A percentile compares a stretch with the other conserved stretches of the same genome.
Conservation (phyloP, 441 rosid species). For the Capsella rubella region DNA sequence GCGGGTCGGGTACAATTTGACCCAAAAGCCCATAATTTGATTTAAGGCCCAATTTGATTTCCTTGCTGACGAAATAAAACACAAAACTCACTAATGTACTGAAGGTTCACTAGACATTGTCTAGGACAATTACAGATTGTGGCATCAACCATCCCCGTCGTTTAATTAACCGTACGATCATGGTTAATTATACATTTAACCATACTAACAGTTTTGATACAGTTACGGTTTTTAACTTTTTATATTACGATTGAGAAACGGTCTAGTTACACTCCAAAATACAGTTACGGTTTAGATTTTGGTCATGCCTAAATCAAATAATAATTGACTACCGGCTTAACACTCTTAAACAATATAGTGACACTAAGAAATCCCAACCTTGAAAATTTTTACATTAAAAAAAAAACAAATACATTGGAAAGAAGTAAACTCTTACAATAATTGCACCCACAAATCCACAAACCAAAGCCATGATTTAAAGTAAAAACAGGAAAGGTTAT, state of each 20-base stretch:
- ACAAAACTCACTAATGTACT: no score
- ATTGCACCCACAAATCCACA: constrained; percentile 36
- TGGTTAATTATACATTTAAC: no score
- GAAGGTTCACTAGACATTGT: no score
- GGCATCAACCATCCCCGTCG: no score
- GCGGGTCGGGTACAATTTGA: background rate
- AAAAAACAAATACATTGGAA: background rate
- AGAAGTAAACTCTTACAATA: constrained; percentile 7
- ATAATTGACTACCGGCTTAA: background rate
- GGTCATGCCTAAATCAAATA: background rate
- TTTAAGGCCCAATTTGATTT: background rate
- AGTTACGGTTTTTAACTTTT: no score
- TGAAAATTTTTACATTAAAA: background rate
- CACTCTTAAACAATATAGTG: background rate
- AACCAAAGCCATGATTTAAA: constrained; percentile 26
- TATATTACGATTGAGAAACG: no score
- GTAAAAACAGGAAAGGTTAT: background rate
- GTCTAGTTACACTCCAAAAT: no score
- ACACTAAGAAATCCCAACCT: background rate
- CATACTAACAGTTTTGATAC: no score
- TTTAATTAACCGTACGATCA: no score
- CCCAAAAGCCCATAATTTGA: background rate
- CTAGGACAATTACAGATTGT: no score
- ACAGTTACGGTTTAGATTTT: no score
- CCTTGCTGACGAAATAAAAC: no score